Base-by-base conservation (phyloP, 169 alveolate genomes). In the Plasmodium gonderi region DNA sequence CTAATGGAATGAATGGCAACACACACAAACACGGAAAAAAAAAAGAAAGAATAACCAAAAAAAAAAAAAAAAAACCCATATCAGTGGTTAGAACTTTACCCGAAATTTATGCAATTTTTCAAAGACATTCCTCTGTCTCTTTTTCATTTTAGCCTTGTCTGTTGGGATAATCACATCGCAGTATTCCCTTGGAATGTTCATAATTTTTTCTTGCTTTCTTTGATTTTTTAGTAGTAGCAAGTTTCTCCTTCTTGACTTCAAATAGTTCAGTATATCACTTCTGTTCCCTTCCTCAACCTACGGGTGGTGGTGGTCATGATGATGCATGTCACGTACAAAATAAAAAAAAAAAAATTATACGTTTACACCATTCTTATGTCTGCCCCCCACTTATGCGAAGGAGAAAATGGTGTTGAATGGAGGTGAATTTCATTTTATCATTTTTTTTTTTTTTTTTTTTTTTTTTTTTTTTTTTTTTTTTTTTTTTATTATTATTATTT, bases 111-210 rank as follows among this genome's bases (percentile, higher is more conserved):
- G 92, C 11, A 85, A 29, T 33, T 29, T 72, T 45, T 85, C 87
- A 33, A 85, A 85, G 65, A 85, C 67, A 17, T 49, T 75, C 65
- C 64, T 85, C 23, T 85, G 92, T 45, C 38, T 72, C 78, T 20
- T 85, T 36, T 85, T 85, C 92, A 85, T 85, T 60, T 85, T 85
- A 40, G 92, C 92, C 31, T 85, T 85, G 9, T 45, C 80, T 26
- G 92, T 85, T 3, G 92, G 92, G 64, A 85, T 74, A 4, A 85
- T 47, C n/a, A 60, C 45, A 11, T 85, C 78, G 6, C 76, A 85
- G 47, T 49, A 85, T 45, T 85, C 92, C 38, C 44, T 85, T 14
- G 92, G 92, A 5, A 85, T 85, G 40, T 85, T 85, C 54, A 85
- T 38, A 60, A 85, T 26, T 60, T 85, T 85, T 76, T 85, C 92